phyloP scores from a whole-genome alignment of 2,329 filamentous ascomycete genomes.

The Venturia effusa region DNA sequence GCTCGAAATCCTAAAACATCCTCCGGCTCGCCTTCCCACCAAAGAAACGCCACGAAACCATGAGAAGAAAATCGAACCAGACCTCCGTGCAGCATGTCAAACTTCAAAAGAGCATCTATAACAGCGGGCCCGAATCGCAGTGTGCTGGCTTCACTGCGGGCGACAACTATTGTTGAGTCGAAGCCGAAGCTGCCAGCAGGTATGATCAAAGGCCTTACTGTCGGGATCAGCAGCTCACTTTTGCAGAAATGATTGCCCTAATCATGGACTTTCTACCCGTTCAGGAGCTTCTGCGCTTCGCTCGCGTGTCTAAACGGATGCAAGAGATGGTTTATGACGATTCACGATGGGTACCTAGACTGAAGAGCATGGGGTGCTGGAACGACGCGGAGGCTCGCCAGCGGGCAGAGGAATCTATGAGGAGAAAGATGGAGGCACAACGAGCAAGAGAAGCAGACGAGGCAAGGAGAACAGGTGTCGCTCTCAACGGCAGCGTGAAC shows the following conservation, averaged over 20 bases:
- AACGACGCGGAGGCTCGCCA: constrained; percentile 76
- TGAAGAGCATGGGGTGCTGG: constrained; percentile 86
- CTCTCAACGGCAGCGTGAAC: constrained; percentile 23
- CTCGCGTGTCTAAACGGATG: constrained; percentile 73
- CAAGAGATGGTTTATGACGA: constrained; percentile 99
- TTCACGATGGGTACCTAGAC: constrained; percentile 78
- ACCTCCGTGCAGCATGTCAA: constrained; percentile 31
- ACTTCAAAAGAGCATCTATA: constrained; percentile 34
- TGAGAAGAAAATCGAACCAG: neutral
- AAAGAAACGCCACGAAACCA: neutral
- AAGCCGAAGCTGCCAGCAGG: constrained; percentile 76
- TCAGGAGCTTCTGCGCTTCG: constrained; percentile 74
- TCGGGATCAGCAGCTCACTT: neutral
- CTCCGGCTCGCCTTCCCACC: neutral
- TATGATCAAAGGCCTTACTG: constrained; percentile 28
- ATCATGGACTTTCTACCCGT: constrained; percentile 86
- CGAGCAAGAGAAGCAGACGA: constrained; percentile 28
- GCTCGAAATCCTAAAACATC: neutral
- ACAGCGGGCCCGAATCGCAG: constrained; percentile 16
- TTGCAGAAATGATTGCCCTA: constrained; percentile 67
- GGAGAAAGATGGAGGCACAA: constrained; percentile 46
- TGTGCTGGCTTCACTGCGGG: constrained; percentile 66
- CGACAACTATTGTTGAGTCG: constrained; percentile 67
- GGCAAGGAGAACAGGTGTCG: constrained; percentile 23
- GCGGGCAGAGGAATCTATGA: constrained; percentile 61